Evolutionary conservation across 1,139 yeast species (phyloP), one percentile per base, ranked within the genome.

Genomic region (Suhomyces bokatorum): DNA sequence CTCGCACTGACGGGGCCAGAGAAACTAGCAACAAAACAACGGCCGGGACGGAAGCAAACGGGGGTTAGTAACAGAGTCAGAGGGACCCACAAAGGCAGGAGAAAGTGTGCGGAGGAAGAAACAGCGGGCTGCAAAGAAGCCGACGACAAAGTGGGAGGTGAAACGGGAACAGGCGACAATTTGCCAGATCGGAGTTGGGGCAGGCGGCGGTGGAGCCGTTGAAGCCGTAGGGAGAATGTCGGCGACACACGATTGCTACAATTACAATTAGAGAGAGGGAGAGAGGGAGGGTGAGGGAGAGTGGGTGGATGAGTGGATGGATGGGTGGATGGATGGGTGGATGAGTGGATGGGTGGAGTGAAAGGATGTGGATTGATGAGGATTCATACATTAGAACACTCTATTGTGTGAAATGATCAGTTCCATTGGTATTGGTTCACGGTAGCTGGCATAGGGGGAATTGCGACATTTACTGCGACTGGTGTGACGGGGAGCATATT

Each of bases 1-100:
- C 36, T 39, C 38, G 35, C 32, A 33, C 42, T 32, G n/a, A n/a
- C n/a, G 37, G 20, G 15, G 26, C 22, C 39, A 31, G 32, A 16
- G 20, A 26, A 26, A 26, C 27, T 9, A 26, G 40, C 20, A 32
- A 26, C 31, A 12, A 32, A 37, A 32, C 28, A 32, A 14, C 26
- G 13, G 22, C n/a, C 22, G 20, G 22, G n/a, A 27, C 31, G 15
- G 16, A 27, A 7, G 13, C 20, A 27, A 12, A 26, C 6, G n/a
- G 29, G 29, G 29, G 10, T 6, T 5, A 26, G n/a, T 3, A 12
- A 26, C 27, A 11, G 27, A 7, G 3, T 5, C 5, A 26, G 7
- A 3, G 8, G 27, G 27, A 9, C 3, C 27, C 20, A 17, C n/a
- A n/a, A 6, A 7, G 7, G 7, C 27, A 12, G 29, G 12, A 26